Conservation (phyloP, 257 asterid genomes). For the Marsdenia floribunda region DNA sequence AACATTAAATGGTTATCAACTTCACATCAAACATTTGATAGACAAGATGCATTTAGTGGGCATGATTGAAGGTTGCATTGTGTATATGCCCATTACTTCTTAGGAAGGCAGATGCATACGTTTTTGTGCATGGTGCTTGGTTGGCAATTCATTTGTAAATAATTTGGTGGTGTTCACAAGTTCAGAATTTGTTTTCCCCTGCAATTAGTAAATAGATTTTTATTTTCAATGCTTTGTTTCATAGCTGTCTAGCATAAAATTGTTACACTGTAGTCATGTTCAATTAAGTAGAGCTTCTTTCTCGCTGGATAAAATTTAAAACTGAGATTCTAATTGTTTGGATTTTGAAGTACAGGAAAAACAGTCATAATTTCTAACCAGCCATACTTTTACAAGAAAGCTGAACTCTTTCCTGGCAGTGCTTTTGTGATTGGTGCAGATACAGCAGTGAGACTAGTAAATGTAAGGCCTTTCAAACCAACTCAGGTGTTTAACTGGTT, state of each 20-base stretch:
- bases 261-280: background rate
- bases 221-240: slow-evolving; percentile 3
- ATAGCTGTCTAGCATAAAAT: background rate
- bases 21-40: background rate
- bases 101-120: background rate
- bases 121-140: background rate
- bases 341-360: slow-evolving; percentile 55
- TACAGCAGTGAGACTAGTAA: slow-evolving; percentile 78
- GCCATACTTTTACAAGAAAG: slow-evolving; percentile 92
- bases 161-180: background rate
- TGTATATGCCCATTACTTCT: background rate
- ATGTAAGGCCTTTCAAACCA: slow-evolving; percentile 45
- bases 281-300: background rate
- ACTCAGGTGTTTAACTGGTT: background rate
- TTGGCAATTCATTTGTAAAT: background rate
- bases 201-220: background rate
- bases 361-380: slow-evolving; percentile 86
- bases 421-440: slow-evolving; percentile 89
- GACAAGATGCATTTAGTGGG: background rate
- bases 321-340: slow-evolving; percentile 3
- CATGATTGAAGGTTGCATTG: background rate
- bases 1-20: background rate
- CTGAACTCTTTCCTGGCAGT: slow-evolving; percentile 92
- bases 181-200: background rate
- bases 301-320: background rate